phyloP scores from a whole-genome alignment of 495 filamentous ascomycete species.

The Clavariopsis aquatica region DNA sequence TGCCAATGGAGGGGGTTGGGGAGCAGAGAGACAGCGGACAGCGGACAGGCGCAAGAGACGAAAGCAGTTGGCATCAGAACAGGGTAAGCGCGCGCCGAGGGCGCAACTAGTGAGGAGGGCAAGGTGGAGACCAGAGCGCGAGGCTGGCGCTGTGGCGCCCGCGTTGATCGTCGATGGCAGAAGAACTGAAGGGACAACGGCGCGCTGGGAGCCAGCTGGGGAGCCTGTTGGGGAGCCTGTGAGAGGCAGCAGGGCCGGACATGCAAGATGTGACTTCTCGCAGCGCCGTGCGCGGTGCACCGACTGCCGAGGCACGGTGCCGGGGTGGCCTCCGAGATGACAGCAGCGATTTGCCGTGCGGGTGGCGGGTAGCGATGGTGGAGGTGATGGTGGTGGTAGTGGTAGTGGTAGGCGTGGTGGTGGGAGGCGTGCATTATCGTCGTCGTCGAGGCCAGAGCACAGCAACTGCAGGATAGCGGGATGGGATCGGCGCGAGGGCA shows the following conservation, averaged over 20 bases:
- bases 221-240: not conserved
- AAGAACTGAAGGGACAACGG: not conserved
- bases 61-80: not conserved
- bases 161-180: not conserved
- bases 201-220: too few relatives aligned
- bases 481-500: not conserved
- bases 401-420: too few relatives aligned
- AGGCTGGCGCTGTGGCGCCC: not conserved
- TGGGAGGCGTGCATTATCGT: too few relatives aligned
- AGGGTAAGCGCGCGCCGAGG: not conserved
- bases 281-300: not conserved
- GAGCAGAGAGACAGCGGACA: too few relatives aligned
- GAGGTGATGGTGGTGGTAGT: not conserved
- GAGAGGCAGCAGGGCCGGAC: not conserved
- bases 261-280: not conserved
- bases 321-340: too few relatives aligned
- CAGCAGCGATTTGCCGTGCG: too few relatives aligned
- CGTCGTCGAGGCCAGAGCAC: too few relatives aligned
- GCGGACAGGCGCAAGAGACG: not conserved
- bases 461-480: too few relatives aligned
- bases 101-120: not conserved
- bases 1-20: too few relatives aligned
- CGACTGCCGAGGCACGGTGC: too few relatives aligned
- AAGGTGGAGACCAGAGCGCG: not conserved
- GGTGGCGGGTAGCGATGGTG: not conserved